Evolutionary conservation across 2,329 filamentous ascomycete genomes (phyloP), one percentile per base, ranked within the genome.

Genomic region (Aquanectria penicillioides): DNA sequence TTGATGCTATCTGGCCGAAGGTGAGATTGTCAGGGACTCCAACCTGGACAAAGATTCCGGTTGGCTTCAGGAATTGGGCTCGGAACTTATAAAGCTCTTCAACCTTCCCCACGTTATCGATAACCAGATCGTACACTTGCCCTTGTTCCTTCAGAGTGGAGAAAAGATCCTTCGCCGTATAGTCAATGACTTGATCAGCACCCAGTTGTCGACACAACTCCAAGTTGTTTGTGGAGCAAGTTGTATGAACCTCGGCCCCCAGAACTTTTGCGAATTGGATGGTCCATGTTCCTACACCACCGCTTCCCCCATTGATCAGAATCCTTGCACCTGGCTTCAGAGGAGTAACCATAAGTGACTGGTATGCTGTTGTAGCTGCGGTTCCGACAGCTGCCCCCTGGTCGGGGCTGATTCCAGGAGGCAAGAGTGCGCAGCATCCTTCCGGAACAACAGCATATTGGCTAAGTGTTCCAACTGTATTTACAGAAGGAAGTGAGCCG

Each of bases 231-330:
- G 70, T 69, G 13, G 77, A 78, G 40, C 73, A 74, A 5, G 72
- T 69, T 11, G 73, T 68, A 4, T 70, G 71, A 10, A 77, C 74
- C 23, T 75, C 67, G 26, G 66, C 70, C 1, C 74, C 74, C 4
- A 71, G 26, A 0, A 65, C 63, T 37, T 74, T 75, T 15, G 75
- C 78, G 6, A 79, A 57, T 59, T 79, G 77, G 12, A 80, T 72
- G 1, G 69, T 60, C 48, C 71, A 79, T 0, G 71, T 64, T 2
- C 78, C 77, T 2, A 75, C 72, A 0, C 71, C 77, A 8, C 78
- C 78, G 28, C 56, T 54, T 6, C 56, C 56, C 2, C 56, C 56
- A n/a, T 59, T 59, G 49, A 79, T 66, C 26, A 79, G 61, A 9
- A 78, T 54, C 6, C 58, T 61, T 4, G 56, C 22, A 6, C 56